Base-by-base conservation (phyloP, 2,329 filamentous ascomycete genomes). In the Nemania diffusa region DNA sequence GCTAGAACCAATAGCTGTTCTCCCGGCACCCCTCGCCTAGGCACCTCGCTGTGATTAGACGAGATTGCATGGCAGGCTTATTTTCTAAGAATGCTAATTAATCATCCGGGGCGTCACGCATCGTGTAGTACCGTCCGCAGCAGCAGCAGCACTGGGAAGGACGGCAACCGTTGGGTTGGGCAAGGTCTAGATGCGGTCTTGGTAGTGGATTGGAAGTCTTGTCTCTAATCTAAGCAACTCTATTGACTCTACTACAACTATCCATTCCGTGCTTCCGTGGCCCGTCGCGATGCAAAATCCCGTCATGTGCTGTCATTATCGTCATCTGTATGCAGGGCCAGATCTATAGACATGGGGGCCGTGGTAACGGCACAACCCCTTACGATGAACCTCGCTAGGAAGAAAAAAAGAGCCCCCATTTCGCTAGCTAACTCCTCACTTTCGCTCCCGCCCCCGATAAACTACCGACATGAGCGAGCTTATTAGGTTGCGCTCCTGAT, bases 271-370 rank as follows among this genome's bases (percentile, higher is more conserved):
- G n/a, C 59, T 26, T 51, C 48, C 48, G 44, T 55, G 32, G 53
- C 22, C 44, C 17, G 52, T 9, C 56, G 46, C 52, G 44, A 53
- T 55, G 20, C 53, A 5, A 52, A 51, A 32, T n/a, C n/a, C 29
- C 17, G n/a, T 42, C 22, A 57, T 42, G 40, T 40, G 26, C 42
- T 32, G 51, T 40, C 32, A 37, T 58, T 44, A 29, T 37, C 26
- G 55, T 50, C 52, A 20, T 48, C 32, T 46, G n/a, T 53, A 57
- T 69, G 64, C 57, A 57, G 40, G 37, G 42, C 51, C 48, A 52
- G 63, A 61, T 67, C 40, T 64, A 58, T 64, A 52, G 53, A 20
- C 48, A 34, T 64, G 60, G 67, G 67, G 64, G 64, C 67, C 64
- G 53, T 50, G 46, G 57, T 8, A 48, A 67, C 50, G 57, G 46